These are phyloP conservation scores for Russula lepida DNA, from an alignment of 768 basidiomycete species.

Conservation along the genomic window DNA sequence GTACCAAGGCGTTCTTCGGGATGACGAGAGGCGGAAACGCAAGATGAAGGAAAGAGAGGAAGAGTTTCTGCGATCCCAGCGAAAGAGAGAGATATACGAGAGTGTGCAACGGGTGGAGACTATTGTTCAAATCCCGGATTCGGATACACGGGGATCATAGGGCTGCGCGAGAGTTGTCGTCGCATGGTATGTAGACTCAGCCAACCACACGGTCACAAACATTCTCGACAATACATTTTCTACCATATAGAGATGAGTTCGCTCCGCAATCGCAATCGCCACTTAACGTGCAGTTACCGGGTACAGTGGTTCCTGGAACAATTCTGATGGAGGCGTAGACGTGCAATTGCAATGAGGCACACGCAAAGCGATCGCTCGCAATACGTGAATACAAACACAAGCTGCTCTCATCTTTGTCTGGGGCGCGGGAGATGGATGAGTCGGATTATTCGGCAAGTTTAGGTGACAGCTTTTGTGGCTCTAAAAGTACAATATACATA, in stretches of 20 bases:
- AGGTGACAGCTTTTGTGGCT: neutral
- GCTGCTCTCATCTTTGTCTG: neutral
- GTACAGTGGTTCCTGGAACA: no score
- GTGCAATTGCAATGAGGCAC: neutral
- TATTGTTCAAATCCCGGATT: neutral
- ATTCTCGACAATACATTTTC: neutral
- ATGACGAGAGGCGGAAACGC: constrained; percentile 71
- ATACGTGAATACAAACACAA: neutral
- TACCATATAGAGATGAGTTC: neutral
- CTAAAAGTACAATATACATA: neutral
- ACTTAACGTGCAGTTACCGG: neutral
- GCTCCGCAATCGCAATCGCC: neutral
- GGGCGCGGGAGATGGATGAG: neutral
- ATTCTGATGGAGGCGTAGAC: neutral
- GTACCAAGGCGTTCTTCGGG: constrained; percentile 84
- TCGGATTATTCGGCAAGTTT: neutral
- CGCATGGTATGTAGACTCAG: neutral
- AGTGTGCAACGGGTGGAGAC: constrained; percentile 33
- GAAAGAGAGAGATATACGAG: constrained; percentile 62
- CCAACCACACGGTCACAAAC: neutral
- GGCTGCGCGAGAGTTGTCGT: neutral
- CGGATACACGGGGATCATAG: neutral
- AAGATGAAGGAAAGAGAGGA: constrained; percentile 63
- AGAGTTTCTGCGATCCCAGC: constrained; percentile 50
- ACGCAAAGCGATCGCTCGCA: neutral